phyloP scores from a whole-genome alignment of 768 basidiomycete species.

The Rhizopogon vesiculosus region DNA sequence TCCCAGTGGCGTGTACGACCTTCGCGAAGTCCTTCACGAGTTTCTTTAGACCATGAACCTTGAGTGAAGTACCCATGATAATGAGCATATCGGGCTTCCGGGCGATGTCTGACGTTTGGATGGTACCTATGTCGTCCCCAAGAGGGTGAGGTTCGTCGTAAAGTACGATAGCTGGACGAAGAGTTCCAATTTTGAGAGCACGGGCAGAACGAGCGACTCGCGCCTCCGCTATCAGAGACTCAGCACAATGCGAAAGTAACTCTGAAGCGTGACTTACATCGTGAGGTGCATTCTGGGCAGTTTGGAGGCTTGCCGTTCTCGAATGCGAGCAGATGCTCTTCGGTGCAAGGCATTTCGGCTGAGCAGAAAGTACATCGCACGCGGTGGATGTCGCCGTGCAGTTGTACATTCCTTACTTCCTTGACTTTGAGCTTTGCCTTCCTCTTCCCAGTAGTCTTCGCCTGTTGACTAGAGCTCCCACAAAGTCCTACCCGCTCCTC shows the following conservation, averaged over 20 bases:
- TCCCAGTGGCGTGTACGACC: conserved; percentile 58
- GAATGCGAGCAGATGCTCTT: conserved; percentile 61
- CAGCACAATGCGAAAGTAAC: background rate
- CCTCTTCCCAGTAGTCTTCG: conserved; percentile 50
- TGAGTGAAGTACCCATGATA: conserved; percentile 96
- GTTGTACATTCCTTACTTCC: conserved; percentile 83
- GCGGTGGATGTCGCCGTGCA: conserved; percentile 91
- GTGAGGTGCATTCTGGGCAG: conserved; percentile 79
- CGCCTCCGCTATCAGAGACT: conserved; percentile 49
- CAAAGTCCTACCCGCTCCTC: conserved; percentile 78
- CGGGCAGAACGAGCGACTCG: conserved; percentile 83
- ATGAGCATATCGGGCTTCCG: conserved; percentile 89
- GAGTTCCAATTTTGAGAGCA: conserved; percentile 71
- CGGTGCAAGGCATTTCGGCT: conserved; percentile 65
- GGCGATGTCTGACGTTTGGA: conserved; percentile 71
- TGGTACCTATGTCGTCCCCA: conserved; percentile 85
- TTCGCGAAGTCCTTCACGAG: conserved; percentile 93
- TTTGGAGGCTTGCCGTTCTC: conserved; percentile 68
- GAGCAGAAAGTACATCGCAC: conserved; percentile 88
- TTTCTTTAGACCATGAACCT: conserved; percentile 92
- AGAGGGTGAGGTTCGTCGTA: conserved; percentile 94
- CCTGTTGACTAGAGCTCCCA: conserved; percentile 55
- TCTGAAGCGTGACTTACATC: conserved; percentile 54
- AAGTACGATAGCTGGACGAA: conserved; percentile 90
- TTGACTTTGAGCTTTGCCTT: conserved; percentile 63